Percentiles rank a stretch among this genome's conserved stretches.
Conservation (phyloP, 495 filamentous ascomycete genomes). For the Aspergillus carlsbadensis region DNA sequence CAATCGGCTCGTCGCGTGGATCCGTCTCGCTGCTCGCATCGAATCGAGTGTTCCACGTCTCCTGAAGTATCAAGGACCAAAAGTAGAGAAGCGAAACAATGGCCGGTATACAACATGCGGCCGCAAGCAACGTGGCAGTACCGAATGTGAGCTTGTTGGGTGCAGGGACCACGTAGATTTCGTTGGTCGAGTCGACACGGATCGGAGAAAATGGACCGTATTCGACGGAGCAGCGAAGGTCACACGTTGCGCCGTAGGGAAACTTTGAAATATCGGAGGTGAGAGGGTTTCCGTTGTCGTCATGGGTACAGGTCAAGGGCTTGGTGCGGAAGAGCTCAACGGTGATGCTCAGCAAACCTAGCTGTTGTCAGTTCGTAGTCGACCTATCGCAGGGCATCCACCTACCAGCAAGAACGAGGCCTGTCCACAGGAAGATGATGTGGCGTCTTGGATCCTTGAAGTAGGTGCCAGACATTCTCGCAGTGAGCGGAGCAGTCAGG, state of each 20-base stretch:
- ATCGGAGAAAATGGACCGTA: background rate
- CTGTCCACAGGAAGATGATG: slow-evolving; percentile 5
- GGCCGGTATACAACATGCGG: background rate
- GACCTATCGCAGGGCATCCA: no score
- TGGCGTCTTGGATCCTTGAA: background rate
- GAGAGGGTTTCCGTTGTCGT: background rate
- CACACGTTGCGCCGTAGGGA: background rate
- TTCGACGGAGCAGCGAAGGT: background rate
- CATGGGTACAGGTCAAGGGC: background rate
- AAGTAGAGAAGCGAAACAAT: background rate
- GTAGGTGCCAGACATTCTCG: slow-evolving; percentile 1
- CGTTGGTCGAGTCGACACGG: background rate
- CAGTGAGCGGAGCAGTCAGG: slow-evolving; percentile 1
- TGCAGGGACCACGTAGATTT: slow-evolving; percentile 1
- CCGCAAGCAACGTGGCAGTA: background rate
- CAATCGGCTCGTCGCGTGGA: background rate
- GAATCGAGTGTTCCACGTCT: background rate
- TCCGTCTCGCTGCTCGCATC: background rate
- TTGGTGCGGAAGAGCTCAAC: background rate
- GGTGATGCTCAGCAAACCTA: slow-evolving; percentile 1
- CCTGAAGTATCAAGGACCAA: slow-evolving; percentile 1
- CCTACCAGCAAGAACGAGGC: slow-evolving; percentile 1
- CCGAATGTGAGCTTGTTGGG: slow-evolving; percentile 2
- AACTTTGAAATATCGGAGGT: background rate
- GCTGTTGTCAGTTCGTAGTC: background rate